Evolutionary conservation across 805 yeast genomes (phyloP), one percentile per base, ranked within the genome.

Genomic region (Kluyveromyces siamensis): DNA sequence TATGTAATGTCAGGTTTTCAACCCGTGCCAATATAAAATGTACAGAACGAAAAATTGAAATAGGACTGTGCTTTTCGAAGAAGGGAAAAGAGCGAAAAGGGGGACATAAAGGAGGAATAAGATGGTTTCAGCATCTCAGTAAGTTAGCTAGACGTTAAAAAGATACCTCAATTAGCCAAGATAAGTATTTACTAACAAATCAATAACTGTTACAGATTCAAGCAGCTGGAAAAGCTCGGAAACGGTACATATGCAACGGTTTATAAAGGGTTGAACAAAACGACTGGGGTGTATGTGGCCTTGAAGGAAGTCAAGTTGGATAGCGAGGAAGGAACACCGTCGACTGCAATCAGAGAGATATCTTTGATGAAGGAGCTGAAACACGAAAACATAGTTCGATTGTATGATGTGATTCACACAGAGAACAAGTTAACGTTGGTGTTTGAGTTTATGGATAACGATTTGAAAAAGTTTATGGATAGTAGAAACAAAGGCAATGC

Each of bases 291-390:
- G n/a, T 80, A 89, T 41, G 99, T 93, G 37, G 99, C 99, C 0
- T 72, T 93, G 57, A 93, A 93, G 68, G 95, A 93, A 70, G 95
- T 93, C 66, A 80, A 98, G 50, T 72, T 93, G 47, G 99, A 93
- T 65, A 87, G 95, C 18, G 99, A 93, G 67, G 99, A 93, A 66
- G 99, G 99, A 17, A 97, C 95, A 19, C 99, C 99, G 1, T 89
- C 97, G 1, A 93, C 99, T 0, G 98, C 99, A 6, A 93, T 93
- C 50, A 77, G 99, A 59, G 99, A 93, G 65, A 93, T 93, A 57
- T 91, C 98, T 1, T 74, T 93, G 42, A 76, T 93, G 68, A 91
- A 93, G 66, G 99, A 93, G 65, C 76, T 93, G 76, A 80, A 87
- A 55, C 96, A 93, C 69, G 95, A 88, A 52, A 89, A 91, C 67